phyloP scores from a whole-genome alignment of 192 early-diverging fungal genomes.

The Coemansia sp. region DNA sequence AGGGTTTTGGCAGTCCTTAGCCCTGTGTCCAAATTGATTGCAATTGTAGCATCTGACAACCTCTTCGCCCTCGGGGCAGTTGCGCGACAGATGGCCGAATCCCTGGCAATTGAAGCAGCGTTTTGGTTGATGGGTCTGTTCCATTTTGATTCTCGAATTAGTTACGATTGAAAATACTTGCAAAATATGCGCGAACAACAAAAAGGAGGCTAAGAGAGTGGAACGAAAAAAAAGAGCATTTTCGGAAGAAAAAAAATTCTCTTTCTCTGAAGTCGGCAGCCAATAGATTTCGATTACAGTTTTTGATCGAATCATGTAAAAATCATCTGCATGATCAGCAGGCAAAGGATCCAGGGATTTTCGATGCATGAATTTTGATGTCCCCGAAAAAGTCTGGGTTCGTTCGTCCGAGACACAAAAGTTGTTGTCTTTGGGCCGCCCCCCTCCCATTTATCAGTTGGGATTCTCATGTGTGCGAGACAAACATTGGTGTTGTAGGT shows the following conservation, averaged over 20 bases:
- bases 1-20: constrained; percentile 11
- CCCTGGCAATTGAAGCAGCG: constrained; percentile 63
- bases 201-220: not conserved
- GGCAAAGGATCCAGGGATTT: not conserved
- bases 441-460: not conserved
- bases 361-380: too few species aligned
- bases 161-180: not conserved
- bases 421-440: too few species aligned
- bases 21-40: constrained; percentile 46
- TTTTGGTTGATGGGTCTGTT: not conserved
- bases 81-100: constrained; percentile 56
- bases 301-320: not conserved
- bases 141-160: not conserved
- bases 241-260: not conserved
- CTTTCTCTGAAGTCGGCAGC: not conserved
- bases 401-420: too few species aligned
- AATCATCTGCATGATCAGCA: not conserved
- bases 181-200: not conserved
- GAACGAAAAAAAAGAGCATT: not conserved
- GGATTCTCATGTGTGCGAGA: not conserved
- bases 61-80: constrained; percentile 48
- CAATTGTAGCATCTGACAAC: constrained; percentile 61
- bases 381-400: too few species aligned
- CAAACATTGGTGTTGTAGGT: not conserved
- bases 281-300: too few species aligned